These are phyloP conservation scores for Amaranthus palmeri DNA, from an alignment of 148 eudicot genomes.

Conservation along the genomic window DNA sequence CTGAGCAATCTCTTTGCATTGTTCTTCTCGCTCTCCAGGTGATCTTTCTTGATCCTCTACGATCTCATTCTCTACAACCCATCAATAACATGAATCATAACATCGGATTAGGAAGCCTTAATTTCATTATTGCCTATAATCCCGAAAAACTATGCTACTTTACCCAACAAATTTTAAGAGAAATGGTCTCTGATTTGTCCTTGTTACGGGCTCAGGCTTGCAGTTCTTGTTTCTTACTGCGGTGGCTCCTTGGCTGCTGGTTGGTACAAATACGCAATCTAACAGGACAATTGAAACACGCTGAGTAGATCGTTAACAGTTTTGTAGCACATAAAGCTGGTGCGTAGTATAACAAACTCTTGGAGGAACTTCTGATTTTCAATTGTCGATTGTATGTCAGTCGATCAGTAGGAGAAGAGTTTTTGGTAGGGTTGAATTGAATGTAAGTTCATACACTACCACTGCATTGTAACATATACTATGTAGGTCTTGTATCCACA, in stretches of 20 bases:
- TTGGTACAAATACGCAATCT: conserved; percentile 65
- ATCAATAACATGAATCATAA: neutral
- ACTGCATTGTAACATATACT: no score
- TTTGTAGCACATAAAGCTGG: conserved; percentile 1
- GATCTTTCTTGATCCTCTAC: neutral
- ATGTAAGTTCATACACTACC: no score
- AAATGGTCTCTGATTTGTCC: neutral
- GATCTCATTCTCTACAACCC: neutral
- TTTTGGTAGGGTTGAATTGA: no score
- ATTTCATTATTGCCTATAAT: neutral
- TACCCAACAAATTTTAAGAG: neutral
- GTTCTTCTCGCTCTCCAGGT: conserved; percentile 72
- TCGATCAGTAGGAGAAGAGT: no score
- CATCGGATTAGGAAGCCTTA: neutral
- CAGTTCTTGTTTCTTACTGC: conserved; percentile 72
- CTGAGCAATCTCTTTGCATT: conserved; percentile 74
- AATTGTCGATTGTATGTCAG: no score
- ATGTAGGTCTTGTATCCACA: no score
- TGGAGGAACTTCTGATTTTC: neutral
- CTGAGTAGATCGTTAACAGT: neutral
- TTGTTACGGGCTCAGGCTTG: conserved; percentile 61
- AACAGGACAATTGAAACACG: no score
- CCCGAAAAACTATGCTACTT: neutral
- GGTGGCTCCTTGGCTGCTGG: conserved; percentile 80
- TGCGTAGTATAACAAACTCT: neutral